These are phyloP conservation scores for Solanum hybrid DNA, from an alignment of 305 asterid genomes.

Conservation along the genomic window DNA sequence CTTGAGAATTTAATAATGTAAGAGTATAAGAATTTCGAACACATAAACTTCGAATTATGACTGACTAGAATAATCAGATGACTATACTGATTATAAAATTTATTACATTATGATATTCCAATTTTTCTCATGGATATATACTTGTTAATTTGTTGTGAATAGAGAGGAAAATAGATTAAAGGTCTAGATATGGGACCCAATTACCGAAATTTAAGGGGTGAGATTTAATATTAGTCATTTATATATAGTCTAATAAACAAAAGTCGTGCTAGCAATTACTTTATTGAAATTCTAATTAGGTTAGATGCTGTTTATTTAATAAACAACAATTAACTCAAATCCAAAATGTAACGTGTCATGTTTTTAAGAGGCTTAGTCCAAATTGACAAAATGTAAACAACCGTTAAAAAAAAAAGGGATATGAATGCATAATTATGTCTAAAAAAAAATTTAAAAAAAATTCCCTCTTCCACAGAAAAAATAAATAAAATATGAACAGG, in stretches of 20 bases:
- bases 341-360: conserved; percentile 1
- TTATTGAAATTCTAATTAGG: not conserved
- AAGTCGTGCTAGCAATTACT: conserved; percentile 4
- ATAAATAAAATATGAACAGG: not conserved
- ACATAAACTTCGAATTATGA: not conserved
- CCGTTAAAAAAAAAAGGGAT: not conserved
- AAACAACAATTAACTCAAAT: not conserved
- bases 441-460: no score
- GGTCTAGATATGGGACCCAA: conserved; percentile 13
- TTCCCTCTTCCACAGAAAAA: not conserved
- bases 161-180: not conserved
- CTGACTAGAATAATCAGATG: not conserved
- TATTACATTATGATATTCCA: not conserved
- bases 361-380: not conserved
- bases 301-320: not conserved
- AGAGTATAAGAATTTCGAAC: not conserved
- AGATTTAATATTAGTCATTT: not conserved
- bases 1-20: not conserved
- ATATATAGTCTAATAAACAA: not conserved
- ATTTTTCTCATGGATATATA: not conserved
- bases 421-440: not conserved
- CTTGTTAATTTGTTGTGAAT: not conserved
- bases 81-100: not conserved
- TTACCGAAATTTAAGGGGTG: conserved; percentile 16
- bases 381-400: not conserved